Conservation (phyloP, 2,329 filamentous ascomycete species). For the Clonostachys solani region DNA sequence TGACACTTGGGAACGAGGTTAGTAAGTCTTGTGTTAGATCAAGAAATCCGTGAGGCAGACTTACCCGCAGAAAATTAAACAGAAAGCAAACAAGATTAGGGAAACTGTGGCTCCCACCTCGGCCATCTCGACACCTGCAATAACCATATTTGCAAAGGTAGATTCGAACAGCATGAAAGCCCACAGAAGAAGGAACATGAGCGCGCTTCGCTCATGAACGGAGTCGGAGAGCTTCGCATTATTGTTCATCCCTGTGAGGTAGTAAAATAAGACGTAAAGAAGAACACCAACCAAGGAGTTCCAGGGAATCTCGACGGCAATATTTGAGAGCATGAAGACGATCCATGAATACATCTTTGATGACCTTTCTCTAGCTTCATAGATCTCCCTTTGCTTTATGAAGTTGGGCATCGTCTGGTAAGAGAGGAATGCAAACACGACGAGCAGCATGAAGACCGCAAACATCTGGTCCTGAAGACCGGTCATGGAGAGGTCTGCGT, state of each 20-base stretch:
- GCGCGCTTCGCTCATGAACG: slow-evolving; percentile 59
- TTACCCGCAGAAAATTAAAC: slow-evolving; percentile 52
- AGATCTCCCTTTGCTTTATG: slow-evolving; percentile 66
- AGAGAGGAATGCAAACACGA: slow-evolving; percentile 66
- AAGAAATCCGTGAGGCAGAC: neutral
- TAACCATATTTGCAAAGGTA: slow-evolving; percentile 70
- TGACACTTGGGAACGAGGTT: slow-evolving; percentile 35
- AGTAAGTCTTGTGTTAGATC: neutral
- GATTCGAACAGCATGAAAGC: slow-evolving; percentile 64
- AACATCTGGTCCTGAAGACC: slow-evolving; percentile 79
- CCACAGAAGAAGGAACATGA: slow-evolving; percentile 75
- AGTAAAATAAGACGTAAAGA: slow-evolving; percentile 47
- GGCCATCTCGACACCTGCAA: slow-evolving; percentile 63
- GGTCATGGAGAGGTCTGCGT: slow-evolving; percentile 58
- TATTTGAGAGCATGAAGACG: slow-evolving; percentile 69
- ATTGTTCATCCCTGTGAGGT: slow-evolving; percentile 55
- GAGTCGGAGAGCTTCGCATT: slow-evolving; percentile 32
- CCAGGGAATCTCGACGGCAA: slow-evolving; percentile 67
- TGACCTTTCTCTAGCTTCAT: slow-evolving; percentile 69
- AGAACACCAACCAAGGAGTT: slow-evolving; percentile 25
- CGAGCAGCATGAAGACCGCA: slow-evolving; percentile 59
- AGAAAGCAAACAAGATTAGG: slow-evolving; percentile 54
- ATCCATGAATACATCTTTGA: slow-evolving; percentile 74
- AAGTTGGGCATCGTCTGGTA: slow-evolving; percentile 74
- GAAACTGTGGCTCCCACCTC: slow-evolving; percentile 64